phyloP scores from a whole-genome alignment of 2,329 filamentous ascomycete genomes.

The Coniella lustricola region DNA sequence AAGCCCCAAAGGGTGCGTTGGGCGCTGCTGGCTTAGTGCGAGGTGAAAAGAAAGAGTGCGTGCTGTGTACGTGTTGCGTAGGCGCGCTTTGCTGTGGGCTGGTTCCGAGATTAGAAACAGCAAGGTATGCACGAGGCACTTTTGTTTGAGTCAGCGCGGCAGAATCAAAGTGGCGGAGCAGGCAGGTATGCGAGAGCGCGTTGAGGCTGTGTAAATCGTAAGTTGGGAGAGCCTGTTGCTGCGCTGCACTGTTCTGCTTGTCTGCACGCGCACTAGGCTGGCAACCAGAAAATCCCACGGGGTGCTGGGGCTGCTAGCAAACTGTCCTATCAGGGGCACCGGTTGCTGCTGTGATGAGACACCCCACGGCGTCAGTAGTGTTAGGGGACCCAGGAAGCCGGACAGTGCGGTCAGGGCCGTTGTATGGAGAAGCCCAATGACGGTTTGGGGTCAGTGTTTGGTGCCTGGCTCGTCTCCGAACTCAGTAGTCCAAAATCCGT shows the following conservation, averaged over 20 bases:
- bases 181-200: neutral
- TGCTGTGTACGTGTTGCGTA: neutral
- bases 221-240: neutral
- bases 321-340: slow-evolving; percentile 15
- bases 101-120: slow-evolving; percentile 19
- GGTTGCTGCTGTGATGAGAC: slow-evolving; percentile 14
- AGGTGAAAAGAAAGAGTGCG: neutral
- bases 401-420: neutral
- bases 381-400: neutral
- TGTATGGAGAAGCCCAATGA: neutral
- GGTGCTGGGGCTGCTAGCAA: neutral
- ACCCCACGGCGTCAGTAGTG: slow-evolving; percentile 8
- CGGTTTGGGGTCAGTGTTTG: neutral
- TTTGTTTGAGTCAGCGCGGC: slow-evolving; percentile 16
- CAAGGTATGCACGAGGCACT: slow-evolving; percentile 16
- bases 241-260: neutral
- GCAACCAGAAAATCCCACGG: slow-evolving; percentile 15
- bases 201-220: slow-evolving; percentile 16
- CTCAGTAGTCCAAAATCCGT: neutral
- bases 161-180: slow-evolving; percentile 16
- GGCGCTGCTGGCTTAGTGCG: neutral
- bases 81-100: neutral
- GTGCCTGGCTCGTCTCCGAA: slow-evolving; percentile 15
- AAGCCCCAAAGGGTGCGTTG: too few relatives aligned
- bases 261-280: slow-evolving; percentile 11